These are phyloP conservation scores for Eimeria maxima DNA, from an alignment of 169 alveolate genomes.

Conservation along the genomic window DNA sequence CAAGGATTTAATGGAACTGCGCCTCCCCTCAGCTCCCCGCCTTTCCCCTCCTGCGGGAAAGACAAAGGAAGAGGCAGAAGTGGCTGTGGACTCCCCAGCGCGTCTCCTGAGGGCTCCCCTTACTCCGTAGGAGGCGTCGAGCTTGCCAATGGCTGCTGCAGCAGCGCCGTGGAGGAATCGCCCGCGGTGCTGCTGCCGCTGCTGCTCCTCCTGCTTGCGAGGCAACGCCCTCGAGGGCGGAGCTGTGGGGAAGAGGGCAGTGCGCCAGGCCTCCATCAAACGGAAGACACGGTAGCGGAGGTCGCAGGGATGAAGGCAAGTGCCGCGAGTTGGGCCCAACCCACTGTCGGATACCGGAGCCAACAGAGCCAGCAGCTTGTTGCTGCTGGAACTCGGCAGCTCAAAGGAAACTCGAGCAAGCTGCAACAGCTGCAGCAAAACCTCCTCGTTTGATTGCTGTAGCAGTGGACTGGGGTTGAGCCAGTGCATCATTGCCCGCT, in stretches of 20 bases:
- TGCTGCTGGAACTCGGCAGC: conserved; percentile 80
- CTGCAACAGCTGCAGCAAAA: conserved; percentile 73
- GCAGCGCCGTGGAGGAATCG: conserved; percentile 41
- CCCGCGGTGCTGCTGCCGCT: conserved; percentile 59
- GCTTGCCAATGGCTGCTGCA: conserved; percentile 49
- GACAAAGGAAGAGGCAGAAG: not conserved
- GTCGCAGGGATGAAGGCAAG: conserved; percentile 72
- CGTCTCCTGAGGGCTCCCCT: conserved; percentile 62
- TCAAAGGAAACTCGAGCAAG: conserved; percentile 73
- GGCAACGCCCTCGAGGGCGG: not conserved
- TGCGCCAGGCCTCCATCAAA: conserved; percentile 78
- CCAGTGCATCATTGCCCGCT: conserved; percentile 44
- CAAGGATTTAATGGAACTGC: not conserved
- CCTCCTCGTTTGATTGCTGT: conserved; percentile 61
- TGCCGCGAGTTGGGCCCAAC: conserved; percentile 12
- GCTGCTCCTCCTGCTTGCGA: conserved; percentile 63
- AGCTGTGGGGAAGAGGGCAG: conserved; percentile 7
- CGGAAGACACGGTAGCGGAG: conserved; percentile 81
- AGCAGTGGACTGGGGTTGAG: conserved; percentile 69
- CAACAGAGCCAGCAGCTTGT: conserved; percentile 63
- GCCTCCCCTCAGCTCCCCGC: not conserved
- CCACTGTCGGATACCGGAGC: conserved; percentile 61
- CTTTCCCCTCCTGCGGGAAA: not conserved
- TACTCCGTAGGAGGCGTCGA: conserved; percentile 41
- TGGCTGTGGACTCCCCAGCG: not conserved